phyloP scores from a whole-genome alignment of 106 monocot genomes.

The Phalaenopsis equestris region DNA sequence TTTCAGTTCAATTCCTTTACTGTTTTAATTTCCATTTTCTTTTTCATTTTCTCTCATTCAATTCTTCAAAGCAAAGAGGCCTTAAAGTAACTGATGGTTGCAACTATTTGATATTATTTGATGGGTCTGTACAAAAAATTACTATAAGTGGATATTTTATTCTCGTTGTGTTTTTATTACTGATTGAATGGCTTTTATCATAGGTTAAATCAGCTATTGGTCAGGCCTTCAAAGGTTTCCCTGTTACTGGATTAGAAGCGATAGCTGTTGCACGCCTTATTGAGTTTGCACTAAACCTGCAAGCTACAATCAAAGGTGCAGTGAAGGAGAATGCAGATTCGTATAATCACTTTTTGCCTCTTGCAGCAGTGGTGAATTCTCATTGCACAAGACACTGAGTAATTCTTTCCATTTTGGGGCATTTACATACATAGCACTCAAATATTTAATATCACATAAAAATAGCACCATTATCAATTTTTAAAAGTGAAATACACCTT shows the following conservation, averaged over 20 bases:
- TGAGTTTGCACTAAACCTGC: constrained; percentile 57
- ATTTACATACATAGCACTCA: too few relatives aligned
- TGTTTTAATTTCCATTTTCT: neutral
- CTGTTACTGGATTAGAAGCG: constrained; percentile 52
- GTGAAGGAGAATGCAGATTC: constrained; percentile 51
- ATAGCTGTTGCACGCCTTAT: constrained; percentile 51
- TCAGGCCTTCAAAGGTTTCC: constrained; percentile 45
- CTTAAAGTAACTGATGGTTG: too few relatives aligned
- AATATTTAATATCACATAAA: too few relatives aligned
- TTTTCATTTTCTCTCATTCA: neutral
- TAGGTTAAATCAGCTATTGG: constrained; percentile 75
- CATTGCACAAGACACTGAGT: neutral
- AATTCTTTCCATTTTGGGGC: neutral
- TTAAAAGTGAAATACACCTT: too few relatives aligned
- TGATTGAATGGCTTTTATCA: neutral
- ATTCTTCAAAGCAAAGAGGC: too few relatives aligned
- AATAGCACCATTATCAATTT: too few relatives aligned
- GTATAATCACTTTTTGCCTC: constrained; percentile 53
- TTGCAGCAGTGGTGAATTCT: constrained; percentile 41
- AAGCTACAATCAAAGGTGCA: constrained; percentile 44
- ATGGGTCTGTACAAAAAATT: neutral
- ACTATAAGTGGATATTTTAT: neutral
- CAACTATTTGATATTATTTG: neutral
- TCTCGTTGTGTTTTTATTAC: neutral
- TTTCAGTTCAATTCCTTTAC: neutral